A percentile compares a stretch with the other conserved stretches of the same genome.
These are phyloP conservation scores for Populus tomentosa DNA, from an alignment of 441 rosid genomes.

Conservation along the genomic window DNA sequence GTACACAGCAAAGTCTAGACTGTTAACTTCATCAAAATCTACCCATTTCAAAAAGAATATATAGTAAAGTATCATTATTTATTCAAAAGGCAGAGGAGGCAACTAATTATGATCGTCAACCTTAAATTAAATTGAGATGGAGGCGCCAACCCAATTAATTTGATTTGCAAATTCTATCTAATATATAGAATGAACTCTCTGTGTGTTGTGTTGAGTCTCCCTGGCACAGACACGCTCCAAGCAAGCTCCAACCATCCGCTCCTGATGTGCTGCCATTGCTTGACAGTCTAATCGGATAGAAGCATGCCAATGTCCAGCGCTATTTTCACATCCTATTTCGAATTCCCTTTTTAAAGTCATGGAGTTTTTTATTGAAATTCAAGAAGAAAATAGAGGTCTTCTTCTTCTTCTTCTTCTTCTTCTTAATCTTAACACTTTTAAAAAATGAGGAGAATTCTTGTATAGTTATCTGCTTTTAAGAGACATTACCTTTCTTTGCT, in stretches of 20 bases:
- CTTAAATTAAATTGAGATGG: too few species aligned
- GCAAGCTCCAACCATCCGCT: background rate
- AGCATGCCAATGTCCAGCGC: background rate
- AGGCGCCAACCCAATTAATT: too few species aligned
- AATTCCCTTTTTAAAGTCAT: background rate
- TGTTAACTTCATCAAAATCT: background rate
- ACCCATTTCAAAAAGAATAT: background rate
- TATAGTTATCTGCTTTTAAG: constrained; percentile 6
- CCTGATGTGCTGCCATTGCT: background rate
- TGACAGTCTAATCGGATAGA: background rate
- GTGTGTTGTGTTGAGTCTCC: background rate
- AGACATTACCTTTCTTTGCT: background rate
- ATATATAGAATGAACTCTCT: too few species aligned
- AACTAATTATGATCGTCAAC: background rate
- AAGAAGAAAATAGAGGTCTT: background rate
- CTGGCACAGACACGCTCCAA: background rate
- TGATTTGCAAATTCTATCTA: too few species aligned
- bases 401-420: background rate
- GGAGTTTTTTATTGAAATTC: background rate
- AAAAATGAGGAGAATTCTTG: constrained; percentile 13
- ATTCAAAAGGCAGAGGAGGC: background rate
- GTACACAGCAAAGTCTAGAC: background rate
- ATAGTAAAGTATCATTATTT: background rate
- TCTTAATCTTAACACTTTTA: background rate
- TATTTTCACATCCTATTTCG: background rate